Conservation (phyloP, 257 asterid species). For the Phtheirospermum japonicum region DNA sequence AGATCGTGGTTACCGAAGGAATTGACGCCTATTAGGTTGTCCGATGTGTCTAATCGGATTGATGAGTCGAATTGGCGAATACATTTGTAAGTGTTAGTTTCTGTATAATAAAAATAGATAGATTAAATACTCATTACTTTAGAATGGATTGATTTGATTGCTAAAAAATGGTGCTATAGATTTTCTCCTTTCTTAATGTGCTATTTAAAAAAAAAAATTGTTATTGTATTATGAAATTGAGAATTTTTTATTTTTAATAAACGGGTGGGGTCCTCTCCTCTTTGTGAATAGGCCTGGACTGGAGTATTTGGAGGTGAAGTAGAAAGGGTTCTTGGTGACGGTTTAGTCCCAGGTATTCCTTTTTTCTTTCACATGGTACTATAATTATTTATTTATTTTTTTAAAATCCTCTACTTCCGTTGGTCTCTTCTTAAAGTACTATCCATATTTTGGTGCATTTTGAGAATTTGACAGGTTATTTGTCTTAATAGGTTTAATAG, state of each 20-base stretch:
- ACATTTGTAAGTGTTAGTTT: constrained; percentile 50
- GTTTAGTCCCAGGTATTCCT: constrained; percentile 82
- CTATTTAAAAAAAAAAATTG: not conserved
- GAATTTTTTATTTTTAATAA: not conserved
- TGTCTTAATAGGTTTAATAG: constrained; percentile 53
- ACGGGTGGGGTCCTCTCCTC: not conserved
- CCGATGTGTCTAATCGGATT: constrained; percentile 56
- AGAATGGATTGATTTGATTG: not conserved
- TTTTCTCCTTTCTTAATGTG: not conserved
- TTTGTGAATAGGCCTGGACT: constrained; percentile 59
- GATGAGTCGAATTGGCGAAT: constrained; percentile 65
- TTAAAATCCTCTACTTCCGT: not conserved
- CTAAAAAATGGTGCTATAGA: not conserved
- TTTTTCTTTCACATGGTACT: constrained; percentile 16
- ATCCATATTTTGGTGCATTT: constrained; percentile 9
- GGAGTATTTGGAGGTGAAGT: constrained; percentile 93
- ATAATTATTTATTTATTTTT: not conserved
- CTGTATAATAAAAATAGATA: not conserved
- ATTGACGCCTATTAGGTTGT: constrained; percentile 54
- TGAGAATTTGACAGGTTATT: constrained; percentile 3
- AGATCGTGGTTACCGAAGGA: constrained; percentile 67
- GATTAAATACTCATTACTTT: not conserved
- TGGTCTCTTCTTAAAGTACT: not conserved
- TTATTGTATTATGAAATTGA: not conserved
- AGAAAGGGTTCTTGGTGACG: constrained; percentile 97